Percentiles rank a stretch among this genome's conserved stretches.
Conservation (phyloP, 1,284 basidiomycete species). For the Thelephora terrestris region DNA sequence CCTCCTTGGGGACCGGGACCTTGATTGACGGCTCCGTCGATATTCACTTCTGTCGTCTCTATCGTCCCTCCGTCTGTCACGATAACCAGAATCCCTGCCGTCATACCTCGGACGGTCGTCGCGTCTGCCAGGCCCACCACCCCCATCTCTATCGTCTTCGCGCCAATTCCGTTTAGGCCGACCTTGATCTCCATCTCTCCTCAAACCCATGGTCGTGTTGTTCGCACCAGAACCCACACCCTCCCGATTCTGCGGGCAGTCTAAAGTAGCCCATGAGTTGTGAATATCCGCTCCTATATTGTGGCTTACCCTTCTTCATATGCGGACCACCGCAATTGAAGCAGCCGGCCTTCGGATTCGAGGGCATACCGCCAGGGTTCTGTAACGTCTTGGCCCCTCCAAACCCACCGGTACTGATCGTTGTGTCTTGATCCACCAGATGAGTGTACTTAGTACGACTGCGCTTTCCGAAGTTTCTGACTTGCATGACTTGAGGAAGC, state of each 20-base stretch:
- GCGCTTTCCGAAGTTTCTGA: slow-evolving; percentile 91
- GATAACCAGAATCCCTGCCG: slow-evolving; percentile 1
- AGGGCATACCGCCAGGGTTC: slow-evolving; percentile 33
- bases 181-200: slow-evolving; percentile 17
- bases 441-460: slow-evolving; percentile 94
- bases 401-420: slow-evolving; percentile 50
- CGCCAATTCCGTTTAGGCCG: slow-evolving; percentile 21
- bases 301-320: slow-evolving; percentile 67
- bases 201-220: slow-evolving; percentile 29
- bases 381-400: slow-evolving; percentile 45
- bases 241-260: slow-evolving; percentile 66
- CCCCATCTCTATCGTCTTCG: slow-evolving; percentile 25
- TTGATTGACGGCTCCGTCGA: slow-evolving; percentile 19
- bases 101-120: slow-evolving; percentile 8
- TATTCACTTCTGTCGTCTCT: slow-evolving; percentile 15
- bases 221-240: slow-evolving; percentile 37
- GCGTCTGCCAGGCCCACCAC: slow-evolving; percentile 30
- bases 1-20: slow-evolving; percentile 20
- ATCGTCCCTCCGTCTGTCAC: slow-evolving; percentile 15
- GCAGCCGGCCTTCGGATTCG: slow-evolving; percentile 60
- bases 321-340: slow-evolving; percentile 89
- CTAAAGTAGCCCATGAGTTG: slow-evolving; percentile 24
- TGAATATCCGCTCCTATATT: slow-evolving; percentile 5
- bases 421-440: slow-evolving; percentile 91
- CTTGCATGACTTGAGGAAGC: slow-evolving; percentile 95